These are phyloP conservation scores for Rhodofomes roseus DNA, from an alignment of 1,284 basidiomycete species.

Conservation along the genomic window DNA sequence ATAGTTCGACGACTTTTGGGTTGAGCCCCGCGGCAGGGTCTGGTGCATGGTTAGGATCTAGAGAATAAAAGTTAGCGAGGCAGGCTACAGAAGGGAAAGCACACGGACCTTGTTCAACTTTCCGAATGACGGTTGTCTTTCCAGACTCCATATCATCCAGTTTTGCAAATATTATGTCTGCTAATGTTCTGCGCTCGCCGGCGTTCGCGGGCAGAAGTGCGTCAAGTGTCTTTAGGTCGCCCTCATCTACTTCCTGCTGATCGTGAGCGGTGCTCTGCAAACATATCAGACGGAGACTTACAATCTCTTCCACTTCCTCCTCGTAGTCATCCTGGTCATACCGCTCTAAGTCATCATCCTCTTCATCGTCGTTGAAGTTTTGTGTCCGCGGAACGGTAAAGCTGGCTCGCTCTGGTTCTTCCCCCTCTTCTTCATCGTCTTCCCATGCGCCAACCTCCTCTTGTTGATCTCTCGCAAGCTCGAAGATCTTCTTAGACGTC, in stretches of 20 bases:
- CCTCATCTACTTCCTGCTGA: slow-evolving; percentile 57
- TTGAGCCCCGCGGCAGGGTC: slow-evolving; percentile 92
- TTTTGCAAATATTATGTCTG: slow-evolving; percentile 95
- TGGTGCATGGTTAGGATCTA: slow-evolving; percentile 61
- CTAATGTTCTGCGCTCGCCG: slow-evolving; percentile 79
- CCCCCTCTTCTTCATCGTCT: slow-evolving; percentile 46
- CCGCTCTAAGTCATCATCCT: slow-evolving; percentile 48
- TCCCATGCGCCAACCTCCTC: slow-evolving; percentile 73
- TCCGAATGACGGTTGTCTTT: slow-evolving; percentile 50
- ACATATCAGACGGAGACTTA: slow-evolving; percentile 29
- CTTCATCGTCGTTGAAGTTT: slow-evolving; percentile 31
- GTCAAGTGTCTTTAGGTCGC: slow-evolving; percentile 83
- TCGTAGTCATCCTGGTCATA: slow-evolving; percentile 44
- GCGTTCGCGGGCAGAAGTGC: slow-evolving; percentile 71
- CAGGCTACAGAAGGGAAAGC: not conserved
- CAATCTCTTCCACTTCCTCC: slow-evolving; percentile 48
- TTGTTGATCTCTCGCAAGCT: slow-evolving; percentile 91
- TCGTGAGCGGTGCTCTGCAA: not conserved
- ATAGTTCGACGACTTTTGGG: slow-evolving; percentile 95
- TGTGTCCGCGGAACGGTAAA: slow-evolving; percentile 32
- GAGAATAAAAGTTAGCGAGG: not conserved
- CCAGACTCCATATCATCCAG: slow-evolving; percentile 60
- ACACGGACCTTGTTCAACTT: slow-evolving; percentile 50
- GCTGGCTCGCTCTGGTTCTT: slow-evolving; percentile 32
- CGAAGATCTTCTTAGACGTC: slow-evolving; percentile 87